Evolutionary conservation across 1,139 yeast genomes (phyloP).

Genomic region (Candida sojae): DNA sequence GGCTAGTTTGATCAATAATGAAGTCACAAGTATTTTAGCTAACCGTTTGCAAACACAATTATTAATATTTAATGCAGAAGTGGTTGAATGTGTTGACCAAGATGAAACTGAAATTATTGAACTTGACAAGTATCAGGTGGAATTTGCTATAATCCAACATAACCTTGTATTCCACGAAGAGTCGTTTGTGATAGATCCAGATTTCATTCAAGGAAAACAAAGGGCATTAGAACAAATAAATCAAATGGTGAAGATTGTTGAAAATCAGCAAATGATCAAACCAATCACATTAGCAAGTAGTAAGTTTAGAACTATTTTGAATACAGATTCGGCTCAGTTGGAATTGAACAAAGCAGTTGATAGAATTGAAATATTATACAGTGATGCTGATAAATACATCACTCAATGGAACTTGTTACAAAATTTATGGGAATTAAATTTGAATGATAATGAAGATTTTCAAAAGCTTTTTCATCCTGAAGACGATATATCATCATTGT

Average conservation of each 20-base stretch:
- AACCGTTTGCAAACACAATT: constrained; percentile 16
- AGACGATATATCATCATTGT: constrained; percentile 17
- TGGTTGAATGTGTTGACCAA: constrained; percentile 1
- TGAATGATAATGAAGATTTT: constrained; percentile 23
- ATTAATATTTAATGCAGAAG: constrained; percentile 7
- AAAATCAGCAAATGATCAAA: constrained; percentile 13
- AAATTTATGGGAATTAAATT: constrained; percentile 55
- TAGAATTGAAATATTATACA: constrained; percentile 21
- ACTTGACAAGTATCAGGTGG: constrained; percentile 9
- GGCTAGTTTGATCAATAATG: constrained; percentile 40
- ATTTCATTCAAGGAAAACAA: constrained; percentile 23
- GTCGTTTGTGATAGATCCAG: constrained; percentile 39
- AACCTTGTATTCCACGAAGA: constrained; percentile 45
- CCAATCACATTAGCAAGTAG: constrained; percentile 2
- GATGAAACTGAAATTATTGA: constrained; percentile 10
- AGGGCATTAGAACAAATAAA: constrained; percentile 15
- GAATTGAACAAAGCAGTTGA: constrained; percentile 11
- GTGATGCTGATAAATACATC: constrained; percentile 35
- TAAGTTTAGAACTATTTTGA: constrained; percentile 1
- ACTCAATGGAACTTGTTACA: constrained; percentile 59
- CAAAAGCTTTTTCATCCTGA: constrained; percentile 22
- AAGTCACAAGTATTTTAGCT: constrained; percentile 35
- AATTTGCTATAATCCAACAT: constrained; percentile 22
- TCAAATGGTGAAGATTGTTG: constrained; percentile 15
- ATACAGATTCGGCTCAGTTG: background rate